Conservation (phyloP, 768 basidiomycete genomes). For the Lactarius hatsudake region DNA sequence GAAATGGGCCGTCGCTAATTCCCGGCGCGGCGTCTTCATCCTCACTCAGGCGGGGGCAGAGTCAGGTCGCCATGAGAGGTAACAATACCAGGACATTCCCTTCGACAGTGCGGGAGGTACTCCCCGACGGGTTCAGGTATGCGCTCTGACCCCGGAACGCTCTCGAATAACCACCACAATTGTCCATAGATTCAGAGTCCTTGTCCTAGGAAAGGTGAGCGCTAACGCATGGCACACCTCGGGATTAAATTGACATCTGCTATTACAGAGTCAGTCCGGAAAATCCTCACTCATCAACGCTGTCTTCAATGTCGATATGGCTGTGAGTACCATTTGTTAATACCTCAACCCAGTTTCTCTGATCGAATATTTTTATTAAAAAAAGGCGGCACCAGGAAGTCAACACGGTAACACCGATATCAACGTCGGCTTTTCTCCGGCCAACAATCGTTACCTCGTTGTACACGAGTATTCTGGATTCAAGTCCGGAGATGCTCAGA, state of each 20-base stretch:
- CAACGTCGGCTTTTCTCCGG: neutral
- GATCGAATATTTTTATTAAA: too few relatives aligned
- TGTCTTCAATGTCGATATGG: constrained; percentile 5
- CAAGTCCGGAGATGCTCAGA: neutral
- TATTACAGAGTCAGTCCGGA: constrained; percentile 1
- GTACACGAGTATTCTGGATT: constrained; percentile 10
- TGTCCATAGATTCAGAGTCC: constrained; percentile 1
- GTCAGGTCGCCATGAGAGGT: neutral
- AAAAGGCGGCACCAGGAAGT: neutral
- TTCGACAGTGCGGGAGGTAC: neutral
- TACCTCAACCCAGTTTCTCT: neutral
- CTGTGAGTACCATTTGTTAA: neutral
- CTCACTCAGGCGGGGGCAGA: too few relatives aligned
- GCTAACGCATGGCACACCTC: too few relatives aligned
- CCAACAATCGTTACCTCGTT: neutral
- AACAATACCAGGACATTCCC: neutral
- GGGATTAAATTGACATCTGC: too few relatives aligned
- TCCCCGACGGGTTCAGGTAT: constrained; percentile 11
- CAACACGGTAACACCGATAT: neutral
- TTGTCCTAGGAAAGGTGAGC: too few relatives aligned
- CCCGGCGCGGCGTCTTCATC: too few relatives aligned
- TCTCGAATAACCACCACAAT: too few relatives aligned
- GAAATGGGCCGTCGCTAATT: too few relatives aligned
- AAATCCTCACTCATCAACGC: constrained; percentile 15
- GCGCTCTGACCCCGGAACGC: too few relatives aligned